Base-by-base conservation (phyloP, 2,329 filamentous ascomycete species). In the Trichoderma sp. region DNA sequence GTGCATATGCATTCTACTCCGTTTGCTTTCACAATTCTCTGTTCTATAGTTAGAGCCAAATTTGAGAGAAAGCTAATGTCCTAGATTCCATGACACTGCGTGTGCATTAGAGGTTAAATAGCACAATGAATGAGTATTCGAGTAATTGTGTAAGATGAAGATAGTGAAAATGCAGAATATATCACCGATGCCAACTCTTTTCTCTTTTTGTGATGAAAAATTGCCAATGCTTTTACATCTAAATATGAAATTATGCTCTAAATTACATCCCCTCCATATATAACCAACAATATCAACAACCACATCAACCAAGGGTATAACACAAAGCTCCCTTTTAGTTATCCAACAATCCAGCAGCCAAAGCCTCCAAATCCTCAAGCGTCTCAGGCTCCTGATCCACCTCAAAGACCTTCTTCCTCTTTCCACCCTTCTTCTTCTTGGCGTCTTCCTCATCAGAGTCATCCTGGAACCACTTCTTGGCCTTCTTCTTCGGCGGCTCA, bases 401-500 rank as follows among this genome's bases (percentile, higher is more conserved):
- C 80, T 87, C 86, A 75, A 90, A 85, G 58, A 89, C 85, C 80
- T 85, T 86, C 76, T 81, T 83, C 75, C 80, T 82, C 68, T 78
- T 77, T 75, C 80, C 71, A 35, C 19, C 81, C 77, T 81, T 77
- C 73, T 80, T 81, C 73, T 77, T 79, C 61, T 75, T 75, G 61
- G 77, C 76, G 60, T 74, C 74, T 56, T 77, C 76, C 59, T 79
- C 80, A 77, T 92, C 92, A 2, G 85, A 86, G 70, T 90, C 89
- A 70, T 90, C 87, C 78, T 93, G 85, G 81, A 93, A 93, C 91
- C 91, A 93, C 80, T 93, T 93, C 87, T 91, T 93, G 70, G 86
- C 83, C 79, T 87, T 90, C 85, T 81, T 81, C 75, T 79, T 81
- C 21, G 85, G 84, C 60, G 82, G 82, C 78, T 79, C 72, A 80